A percentile compares a stretch with the other conserved stretches of the same genome.
Conservation (phyloP, 148 eudicot genomes). For the Rhododendron williamsianum region DNA sequence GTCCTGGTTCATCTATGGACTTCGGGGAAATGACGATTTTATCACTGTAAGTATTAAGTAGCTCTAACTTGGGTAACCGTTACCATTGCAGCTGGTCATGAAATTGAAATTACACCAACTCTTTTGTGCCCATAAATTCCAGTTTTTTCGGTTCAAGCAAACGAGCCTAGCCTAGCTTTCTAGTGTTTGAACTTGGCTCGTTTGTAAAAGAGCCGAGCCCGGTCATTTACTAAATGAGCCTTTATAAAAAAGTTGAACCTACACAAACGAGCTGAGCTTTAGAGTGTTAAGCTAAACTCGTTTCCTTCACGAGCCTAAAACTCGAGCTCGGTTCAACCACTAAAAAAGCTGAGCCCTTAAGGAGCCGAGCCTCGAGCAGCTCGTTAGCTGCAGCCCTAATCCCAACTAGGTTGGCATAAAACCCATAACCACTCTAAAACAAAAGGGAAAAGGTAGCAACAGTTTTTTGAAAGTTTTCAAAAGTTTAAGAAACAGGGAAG, state of each 20-base stretch:
- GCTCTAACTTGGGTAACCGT: not conserved
- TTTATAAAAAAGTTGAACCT: too few species aligned
- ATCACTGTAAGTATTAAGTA: slow-evolving; percentile 44
- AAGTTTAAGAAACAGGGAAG: not conserved
- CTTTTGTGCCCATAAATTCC: not conserved
- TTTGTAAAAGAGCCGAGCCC: too few species aligned
- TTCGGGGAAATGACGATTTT: slow-evolving; percentile 67
- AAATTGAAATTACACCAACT: not conserved
- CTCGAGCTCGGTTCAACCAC: too few species aligned
- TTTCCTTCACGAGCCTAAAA: too few species aligned
- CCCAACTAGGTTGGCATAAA: not conserved
- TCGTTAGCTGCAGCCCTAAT: not conserved
- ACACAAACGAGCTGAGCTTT: too few species aligned
- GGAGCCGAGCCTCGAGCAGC: not conserved
- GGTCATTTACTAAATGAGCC: too few species aligned
- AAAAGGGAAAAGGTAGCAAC: too few species aligned
- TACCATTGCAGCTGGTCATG: not conserved
- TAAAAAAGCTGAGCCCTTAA: not conserved
- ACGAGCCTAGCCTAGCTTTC: too few species aligned
- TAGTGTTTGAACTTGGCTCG: too few species aligned
- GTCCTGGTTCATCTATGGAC: slow-evolving; percentile 78
- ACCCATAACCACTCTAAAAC: not conserved
- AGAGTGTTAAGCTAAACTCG: too few species aligned
- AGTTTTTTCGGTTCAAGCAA: not conserved
- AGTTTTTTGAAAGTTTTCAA: too few species aligned